These are phyloP conservation scores for Oemleria cerasiformis DNA, from an alignment of 306 rosid species.

Conservation along the genomic window DNA sequence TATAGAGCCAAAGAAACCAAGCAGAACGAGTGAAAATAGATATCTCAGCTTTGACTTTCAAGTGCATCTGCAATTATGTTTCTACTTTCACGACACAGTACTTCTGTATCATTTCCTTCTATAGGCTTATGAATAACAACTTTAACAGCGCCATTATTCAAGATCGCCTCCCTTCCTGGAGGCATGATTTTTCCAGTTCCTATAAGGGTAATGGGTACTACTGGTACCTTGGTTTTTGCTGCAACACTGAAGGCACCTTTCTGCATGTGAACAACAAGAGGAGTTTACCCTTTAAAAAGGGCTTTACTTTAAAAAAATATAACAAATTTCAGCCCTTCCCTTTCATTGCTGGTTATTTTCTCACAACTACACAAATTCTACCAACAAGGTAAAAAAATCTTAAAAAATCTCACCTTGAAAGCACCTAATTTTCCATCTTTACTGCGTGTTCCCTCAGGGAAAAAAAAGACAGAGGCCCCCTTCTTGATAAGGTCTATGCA, in stretches of 20 bases:
- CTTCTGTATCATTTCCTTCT: conserved; percentile 52
- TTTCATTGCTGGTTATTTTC: background rate
- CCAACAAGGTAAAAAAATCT: conserved; percentile 23
- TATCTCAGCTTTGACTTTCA: conserved; percentile 37
- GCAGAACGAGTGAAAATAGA: conserved; percentile 13
- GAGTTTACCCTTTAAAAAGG: background rate
- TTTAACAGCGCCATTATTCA: conserved; percentile 67
- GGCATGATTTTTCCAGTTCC: conserved; percentile 98
- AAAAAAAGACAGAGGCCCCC: conserved; percentile 90
- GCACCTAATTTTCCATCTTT: conserved; percentile 77
- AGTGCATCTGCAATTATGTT: conserved; percentile 53
- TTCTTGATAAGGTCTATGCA: conserved; percentile 78
- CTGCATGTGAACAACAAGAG: conserved; percentile 42
- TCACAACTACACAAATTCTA: background rate
- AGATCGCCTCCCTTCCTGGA: conserved; percentile 67
- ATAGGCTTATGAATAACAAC: conserved; percentile 79
- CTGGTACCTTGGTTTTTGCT: conserved; percentile 64
- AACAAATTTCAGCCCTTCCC: no score
- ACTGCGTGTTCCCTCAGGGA: conserved; percentile 95
- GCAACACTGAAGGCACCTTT: conserved; percentile 98
- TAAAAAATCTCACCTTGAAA: conserved; percentile 69
- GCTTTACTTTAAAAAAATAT: no score
- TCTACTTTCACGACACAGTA: conserved; percentile 69
- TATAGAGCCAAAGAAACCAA: conserved; percentile 21
- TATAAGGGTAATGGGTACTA: conserved; percentile 80